Percentiles rank a stretch among this genome's conserved stretches.
These are phyloP conservation scores for Harringtonia lauricola DNA, from an alignment of 2,329 filamentous ascomycete genomes.

Conservation along the genomic window DNA sequence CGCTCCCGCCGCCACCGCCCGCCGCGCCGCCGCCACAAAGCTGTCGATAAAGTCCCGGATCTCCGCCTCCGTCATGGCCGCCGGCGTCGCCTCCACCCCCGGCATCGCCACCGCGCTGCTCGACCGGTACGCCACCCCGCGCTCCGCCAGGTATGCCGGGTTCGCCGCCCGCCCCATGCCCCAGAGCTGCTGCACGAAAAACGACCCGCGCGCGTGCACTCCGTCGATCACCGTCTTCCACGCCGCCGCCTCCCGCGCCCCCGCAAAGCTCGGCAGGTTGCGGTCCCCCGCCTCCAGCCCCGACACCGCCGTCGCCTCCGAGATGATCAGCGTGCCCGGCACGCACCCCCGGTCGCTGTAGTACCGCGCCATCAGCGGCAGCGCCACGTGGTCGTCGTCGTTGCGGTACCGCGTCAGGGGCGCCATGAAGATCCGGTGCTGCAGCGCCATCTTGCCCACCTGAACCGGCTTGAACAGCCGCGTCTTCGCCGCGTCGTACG, in stretches of 20 bases:
- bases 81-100: slow-evolving; percentile 30
- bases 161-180: slow-evolving; percentile 27
- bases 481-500: not conserved
- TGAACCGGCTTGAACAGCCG: slow-evolving; percentile 8
- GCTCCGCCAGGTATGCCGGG: slow-evolving; percentile 16
- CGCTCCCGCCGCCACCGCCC: slow-evolving; percentile 52
- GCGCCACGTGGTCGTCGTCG: slow-evolving; percentile 17
- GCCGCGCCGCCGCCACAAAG: slow-evolving; percentile 41
- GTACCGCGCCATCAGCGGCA: slow-evolving; percentile 26
- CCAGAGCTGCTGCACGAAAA: slow-evolving; percentile 53
- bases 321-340: slow-evolving; percentile 29
- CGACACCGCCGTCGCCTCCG: slow-evolving; percentile 33
- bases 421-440: slow-evolving; percentile 5
- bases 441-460: slow-evolving; percentile 4
- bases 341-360: slow-evolving; percentile 30
- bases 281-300: slow-evolving; percentile 22
- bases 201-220: slow-evolving; percentile 49
- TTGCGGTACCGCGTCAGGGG: slow-evolving; percentile 41
- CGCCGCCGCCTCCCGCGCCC: slow-evolving; percentile 37
- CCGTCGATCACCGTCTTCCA: slow-evolving; percentile 50
- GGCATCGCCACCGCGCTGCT: slow-evolving; percentile 33
- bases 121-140: slow-evolving; percentile 23
- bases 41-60: slow-evolving; percentile 52
- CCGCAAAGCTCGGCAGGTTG: slow-evolving; percentile 48
- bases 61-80: slow-evolving; percentile 51